These are phyloP conservation scores for Cucumis melo DNA, from an alignment of 306 rosid genomes.

Conservation along the genomic window DNA sequence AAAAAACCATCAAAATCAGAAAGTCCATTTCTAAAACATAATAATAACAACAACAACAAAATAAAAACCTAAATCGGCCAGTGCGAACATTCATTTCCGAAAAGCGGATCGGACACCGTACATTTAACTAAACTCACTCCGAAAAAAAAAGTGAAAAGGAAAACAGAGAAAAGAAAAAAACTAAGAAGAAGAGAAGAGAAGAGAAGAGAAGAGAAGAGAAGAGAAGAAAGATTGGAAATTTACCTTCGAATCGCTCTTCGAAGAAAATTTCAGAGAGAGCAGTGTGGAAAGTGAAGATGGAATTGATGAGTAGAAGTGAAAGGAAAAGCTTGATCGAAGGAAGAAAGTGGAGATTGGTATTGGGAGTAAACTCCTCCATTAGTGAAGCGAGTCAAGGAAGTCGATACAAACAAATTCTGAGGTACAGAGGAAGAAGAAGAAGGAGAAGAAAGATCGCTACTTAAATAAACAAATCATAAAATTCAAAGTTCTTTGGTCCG, in stretches of 20 bases:
- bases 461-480: neutral
- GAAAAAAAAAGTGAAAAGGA: neutral
- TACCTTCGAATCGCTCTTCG: conserved; percentile 85
- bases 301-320: neutral
- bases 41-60: neutral
- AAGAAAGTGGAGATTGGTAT: neutral
- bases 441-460: neutral
- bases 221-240: neutral
- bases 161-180: neutral
- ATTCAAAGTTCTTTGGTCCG: neutral
- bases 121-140: neutral
- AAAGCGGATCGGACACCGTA: neutral
- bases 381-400: neutral
- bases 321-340: neutral
- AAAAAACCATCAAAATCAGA: neutral
- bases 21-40: neutral
- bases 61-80: neutral
- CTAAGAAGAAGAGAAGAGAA: neutral
- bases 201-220: neutral
- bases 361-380: conserved; percentile 5
- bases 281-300: conserved; percentile 13
- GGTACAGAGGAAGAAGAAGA: neutral
- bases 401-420: neutral
- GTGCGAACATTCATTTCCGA: neutral
- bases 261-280: conserved; percentile 55